Evolutionary conservation across 2,329 filamentous ascomycete genomes (phyloP).

Genomic region (Cladosporium sp.): DNA sequence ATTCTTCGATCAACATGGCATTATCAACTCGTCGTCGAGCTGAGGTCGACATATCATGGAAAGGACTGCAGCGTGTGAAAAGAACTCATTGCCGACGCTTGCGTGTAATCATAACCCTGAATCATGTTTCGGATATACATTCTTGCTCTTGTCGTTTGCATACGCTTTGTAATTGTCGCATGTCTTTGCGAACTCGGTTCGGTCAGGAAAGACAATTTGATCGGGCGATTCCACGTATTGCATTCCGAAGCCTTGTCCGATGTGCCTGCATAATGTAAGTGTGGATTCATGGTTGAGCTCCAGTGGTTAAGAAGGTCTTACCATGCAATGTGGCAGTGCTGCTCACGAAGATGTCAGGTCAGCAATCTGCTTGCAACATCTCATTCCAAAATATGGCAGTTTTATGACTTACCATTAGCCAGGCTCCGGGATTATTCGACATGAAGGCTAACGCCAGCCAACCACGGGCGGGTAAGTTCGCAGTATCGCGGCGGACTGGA

Average conservation of each 20-base stretch:
- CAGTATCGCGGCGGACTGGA: conserved; percentile 45
- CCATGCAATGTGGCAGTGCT: conserved; percentile 20
- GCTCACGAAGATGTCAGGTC: not conserved
- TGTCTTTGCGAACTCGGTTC: conserved; percentile 22
- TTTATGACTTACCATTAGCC: conserved; percentile 1
- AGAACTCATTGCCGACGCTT: no score
- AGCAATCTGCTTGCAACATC: not conserved
- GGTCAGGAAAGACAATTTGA: conserved; percentile 27
- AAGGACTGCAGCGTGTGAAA: no score
- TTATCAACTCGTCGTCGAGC: no score
- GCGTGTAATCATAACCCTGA: conserved; percentile 18
- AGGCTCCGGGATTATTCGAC: conserved; percentile 46
- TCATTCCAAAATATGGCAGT: not conserved
- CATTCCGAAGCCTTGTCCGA: conserved; percentile 51
- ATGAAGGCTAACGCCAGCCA: conserved; percentile 46
- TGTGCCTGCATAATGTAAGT: conserved; percentile 57
- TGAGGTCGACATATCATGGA: no score
- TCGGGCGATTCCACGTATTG: conserved; percentile 46
- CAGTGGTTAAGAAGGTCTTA: no score
- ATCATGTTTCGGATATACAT: conserved; percentile 30
- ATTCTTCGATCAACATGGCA: no score
- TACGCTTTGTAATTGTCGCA: conserved; percentile 33
- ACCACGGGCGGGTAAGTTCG: conserved; percentile 39
- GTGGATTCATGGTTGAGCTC: conserved; percentile 33
- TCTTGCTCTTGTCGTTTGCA: conserved; percentile 14